phyloP scores from a whole-genome alignment of 1,284 basidiomycete genomes.

The Exobasidium cylindrosporum region DNA sequence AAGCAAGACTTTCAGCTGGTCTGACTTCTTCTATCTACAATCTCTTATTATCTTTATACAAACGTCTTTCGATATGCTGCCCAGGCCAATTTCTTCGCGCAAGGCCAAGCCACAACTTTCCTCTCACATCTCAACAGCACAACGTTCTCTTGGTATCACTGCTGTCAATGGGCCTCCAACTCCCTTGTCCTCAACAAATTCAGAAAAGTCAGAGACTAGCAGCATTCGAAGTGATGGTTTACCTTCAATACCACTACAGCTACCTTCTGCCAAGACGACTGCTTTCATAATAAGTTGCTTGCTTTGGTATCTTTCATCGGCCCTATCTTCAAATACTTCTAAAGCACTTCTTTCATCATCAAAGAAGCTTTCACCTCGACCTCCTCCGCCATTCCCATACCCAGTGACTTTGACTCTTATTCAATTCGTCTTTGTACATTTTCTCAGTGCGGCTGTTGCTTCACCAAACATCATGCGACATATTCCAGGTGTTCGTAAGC shows the following conservation, averaged over 20 bases:
- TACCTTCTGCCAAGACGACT: slow-evolving; percentile 1
- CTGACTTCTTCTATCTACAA: background rate
- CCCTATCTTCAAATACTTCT: slow-evolving; percentile 82
- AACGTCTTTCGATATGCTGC: background rate
- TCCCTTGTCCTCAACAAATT: background rate
- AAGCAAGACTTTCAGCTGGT: background rate
- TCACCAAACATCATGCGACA: slow-evolving; percentile 19
- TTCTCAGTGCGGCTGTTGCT: slow-evolving; percentile 69
- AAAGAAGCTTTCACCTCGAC: background rate
- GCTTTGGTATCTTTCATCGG: slow-evolving; percentile 63
- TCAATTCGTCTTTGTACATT: slow-evolving; percentile 90
- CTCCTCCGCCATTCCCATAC: slow-evolving; percentile 68
- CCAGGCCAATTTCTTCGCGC: background rate
- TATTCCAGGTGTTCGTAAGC: slow-evolving; percentile 25
- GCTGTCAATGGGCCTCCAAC: background rate
- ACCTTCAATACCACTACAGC: background rate
- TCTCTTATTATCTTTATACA: no score
- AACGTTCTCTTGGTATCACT: background rate
- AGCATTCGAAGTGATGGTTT: background rate
- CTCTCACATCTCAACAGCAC: background rate
- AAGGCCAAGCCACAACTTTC: background rate
- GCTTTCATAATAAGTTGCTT: slow-evolving; percentile 37
- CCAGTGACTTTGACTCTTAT: slow-evolving; percentile 91
- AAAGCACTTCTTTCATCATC: slow-evolving; percentile 65
- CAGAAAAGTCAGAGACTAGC: no score